Evolutionary conservation across 2,329 filamentous ascomycete genomes (phyloP), one percentile per base, ranked within the genome.

Genomic region (Cryphonectria parasitica): DNA sequence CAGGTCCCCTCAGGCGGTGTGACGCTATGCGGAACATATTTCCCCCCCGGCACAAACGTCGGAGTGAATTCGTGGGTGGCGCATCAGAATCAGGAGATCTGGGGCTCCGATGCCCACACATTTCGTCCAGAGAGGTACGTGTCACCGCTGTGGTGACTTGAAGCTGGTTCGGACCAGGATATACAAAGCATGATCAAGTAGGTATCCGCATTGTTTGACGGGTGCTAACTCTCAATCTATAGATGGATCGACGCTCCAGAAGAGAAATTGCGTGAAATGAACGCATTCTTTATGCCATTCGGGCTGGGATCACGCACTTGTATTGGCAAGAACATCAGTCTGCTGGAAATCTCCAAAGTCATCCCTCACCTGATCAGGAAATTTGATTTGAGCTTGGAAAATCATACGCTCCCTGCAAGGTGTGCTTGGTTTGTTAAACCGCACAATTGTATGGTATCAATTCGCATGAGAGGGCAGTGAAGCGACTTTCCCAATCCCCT

Each of bases 301-400:
- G 85, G 85, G 0, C 82, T 82, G 1, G 85, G 85, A 0, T 81
- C 83, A 6, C 76, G 85, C 71, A 86, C 84, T 2, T 87, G 85
- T 70, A 85, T 87, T 64, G 75, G 75, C 22, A 72, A 68, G 34
- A 70, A 72, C n/a, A 72, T 72, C 58, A 68, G 67, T 39, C 36
- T 72, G 39, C 28, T 72, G 49, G 69, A 72, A 34, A 72, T 72
- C 25, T 68, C 61, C 1, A 72, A 72, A 65, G 19, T 72, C 8
- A 68, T 72, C 19, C 71, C 69, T 15, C 61, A 68, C 3, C 6
- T 72, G 65, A 34, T 72, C 17, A 63, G 66, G 61, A 69, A 61
- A 13, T 72, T 72, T 25, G 71, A 72, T 31, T 45, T 61, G 3
- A 64, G 25, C 3, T 7, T 70, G 11, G 45, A 67, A 45, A 1